phyloP scores from a whole-genome alignment of 1,139 yeast species.

The Geotrichum candidum region DNA sequence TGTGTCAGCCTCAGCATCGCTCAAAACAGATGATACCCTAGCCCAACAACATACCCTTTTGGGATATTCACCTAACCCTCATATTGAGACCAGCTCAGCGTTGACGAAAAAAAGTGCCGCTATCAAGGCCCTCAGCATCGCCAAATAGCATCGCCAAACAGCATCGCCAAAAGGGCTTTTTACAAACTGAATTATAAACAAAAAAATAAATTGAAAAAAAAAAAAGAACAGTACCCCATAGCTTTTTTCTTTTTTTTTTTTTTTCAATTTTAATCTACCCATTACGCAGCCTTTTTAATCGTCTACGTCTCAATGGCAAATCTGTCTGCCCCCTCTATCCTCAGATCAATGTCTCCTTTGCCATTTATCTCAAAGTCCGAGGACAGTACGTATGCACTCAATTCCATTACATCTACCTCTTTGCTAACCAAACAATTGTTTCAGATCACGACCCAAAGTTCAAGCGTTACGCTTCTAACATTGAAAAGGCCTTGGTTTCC shows the following conservation, averaged over 20 bases:
- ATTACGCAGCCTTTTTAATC: background rate
- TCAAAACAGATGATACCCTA: background rate
- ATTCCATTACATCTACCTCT: background rate
- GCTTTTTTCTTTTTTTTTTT: background rate
- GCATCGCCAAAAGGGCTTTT: background rate
- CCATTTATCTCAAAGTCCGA: conserved; percentile 6
- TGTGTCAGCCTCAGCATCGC: background rate
- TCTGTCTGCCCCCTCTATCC: conserved; percentile 3
- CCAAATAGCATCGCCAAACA: background rate
- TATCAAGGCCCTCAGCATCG: background rate
- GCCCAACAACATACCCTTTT: background rate
- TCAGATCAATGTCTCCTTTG: conserved; percentile 10
- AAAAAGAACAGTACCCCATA: background rate
- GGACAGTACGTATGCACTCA: conserved; percentile 1
- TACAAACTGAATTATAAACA: background rate
- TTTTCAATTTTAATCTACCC: background rate
- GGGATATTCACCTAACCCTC: background rate
- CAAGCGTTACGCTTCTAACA: conserved; percentile 56
- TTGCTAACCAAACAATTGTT: background rate
- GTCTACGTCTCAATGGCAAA: background rate
- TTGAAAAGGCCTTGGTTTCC: conserved; percentile 68
- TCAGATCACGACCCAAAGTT: conserved; percentile 45
- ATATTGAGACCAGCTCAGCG: background rate
- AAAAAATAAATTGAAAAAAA: background rate
- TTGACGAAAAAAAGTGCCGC: background rate